Conservation (phyloP, 768 basidiomycete species). For the Boletus sp. region DNA sequence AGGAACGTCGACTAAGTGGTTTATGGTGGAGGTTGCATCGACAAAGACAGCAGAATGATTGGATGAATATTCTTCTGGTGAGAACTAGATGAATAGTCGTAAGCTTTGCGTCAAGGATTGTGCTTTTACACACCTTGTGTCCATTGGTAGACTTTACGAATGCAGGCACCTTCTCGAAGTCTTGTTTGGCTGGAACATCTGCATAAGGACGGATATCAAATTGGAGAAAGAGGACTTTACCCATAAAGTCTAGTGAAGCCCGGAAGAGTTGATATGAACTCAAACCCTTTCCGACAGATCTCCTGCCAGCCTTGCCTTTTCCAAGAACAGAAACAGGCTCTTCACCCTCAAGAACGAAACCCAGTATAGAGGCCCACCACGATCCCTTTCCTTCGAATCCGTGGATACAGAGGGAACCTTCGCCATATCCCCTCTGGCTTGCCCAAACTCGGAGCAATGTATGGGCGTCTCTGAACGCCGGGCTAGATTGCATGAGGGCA, state of each 20-base stretch:
- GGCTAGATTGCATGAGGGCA: conserved; percentile 47
- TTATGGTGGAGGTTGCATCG: conserved; percentile 73
- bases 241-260: conserved; percentile 79
- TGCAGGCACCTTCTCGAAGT: conserved; percentile 55
- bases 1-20: conserved; percentile 76
- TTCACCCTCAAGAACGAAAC: conserved; percentile 65
- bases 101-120: neutral
- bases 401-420: conserved; percentile 55
- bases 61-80: conserved; percentile 53
- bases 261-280: conserved; percentile 91
- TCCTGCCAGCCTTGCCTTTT: conserved; percentile 35
- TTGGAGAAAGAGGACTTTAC: conserved; percentile 41
- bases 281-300: conserved; percentile 72
- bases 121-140: conserved; percentile 45
- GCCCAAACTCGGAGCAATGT: conserved; percentile 89
- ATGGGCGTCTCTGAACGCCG: conserved; percentile 71
- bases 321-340: conserved; percentile 37
- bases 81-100: conserved; percentile 43
- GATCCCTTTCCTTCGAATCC: conserved; percentile 70
- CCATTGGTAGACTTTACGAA: conserved; percentile 59
- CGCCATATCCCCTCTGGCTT: conserved; percentile 75
- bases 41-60: conserved; percentile 64
- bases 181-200: conserved; percentile 57
- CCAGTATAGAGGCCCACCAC: conserved; percentile 69
- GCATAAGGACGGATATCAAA: conserved; percentile 9